Base-by-base conservation (phyloP, 345 rosid genomes). In the Brassica juncea region DNA sequence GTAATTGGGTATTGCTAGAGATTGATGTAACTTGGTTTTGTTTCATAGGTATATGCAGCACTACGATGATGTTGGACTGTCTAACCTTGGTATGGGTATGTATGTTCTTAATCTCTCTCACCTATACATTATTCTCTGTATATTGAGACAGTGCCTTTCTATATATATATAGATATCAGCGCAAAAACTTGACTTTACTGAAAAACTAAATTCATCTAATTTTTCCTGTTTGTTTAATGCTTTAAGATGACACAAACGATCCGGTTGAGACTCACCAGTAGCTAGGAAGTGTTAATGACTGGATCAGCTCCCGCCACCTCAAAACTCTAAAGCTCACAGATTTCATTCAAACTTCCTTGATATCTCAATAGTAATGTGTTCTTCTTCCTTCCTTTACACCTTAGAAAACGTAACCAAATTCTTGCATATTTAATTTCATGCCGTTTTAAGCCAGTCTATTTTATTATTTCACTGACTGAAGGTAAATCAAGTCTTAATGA, bases 11-110 rank as follows among this genome's bases (percentile, higher is more conserved):
- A 32, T 54, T 34, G 6, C 0, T 70, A 62, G 15, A 23, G 10
- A 11, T 68, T 60, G 49, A 62, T 65, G 2, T 23, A 68, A 8
- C 28, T 64, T 9, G 7, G 71, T 62, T 71, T 54, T 52, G 6
- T 85, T 80, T 81, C 90, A 94, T 97, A 90, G 97, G 81, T 92
- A 90, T 75, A 92, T 94, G 98, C 98, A 94, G 83, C 98, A 92
- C 79, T 80, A 85, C 90, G 81, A 78, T 71, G 97, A 91, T 81
- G 93, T 94, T 65, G 94, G 92, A 75, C 87, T 94, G n/a, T 94
- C 98, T 71, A 97, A 96, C 0, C 95, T 94, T 58, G 98, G 97
- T 27, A 44, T 91, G 98, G 98, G 97, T 93, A 93, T 61, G 80
- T 75, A 0, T 55, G n/a, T 23, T 70, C 37, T 11, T 39, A 35